A percentile compares a stretch with the other conserved stretches of the same genome.
Conservation (phyloP, 331 rosid genomes). For the Erythrophleum ivorense region DNA sequence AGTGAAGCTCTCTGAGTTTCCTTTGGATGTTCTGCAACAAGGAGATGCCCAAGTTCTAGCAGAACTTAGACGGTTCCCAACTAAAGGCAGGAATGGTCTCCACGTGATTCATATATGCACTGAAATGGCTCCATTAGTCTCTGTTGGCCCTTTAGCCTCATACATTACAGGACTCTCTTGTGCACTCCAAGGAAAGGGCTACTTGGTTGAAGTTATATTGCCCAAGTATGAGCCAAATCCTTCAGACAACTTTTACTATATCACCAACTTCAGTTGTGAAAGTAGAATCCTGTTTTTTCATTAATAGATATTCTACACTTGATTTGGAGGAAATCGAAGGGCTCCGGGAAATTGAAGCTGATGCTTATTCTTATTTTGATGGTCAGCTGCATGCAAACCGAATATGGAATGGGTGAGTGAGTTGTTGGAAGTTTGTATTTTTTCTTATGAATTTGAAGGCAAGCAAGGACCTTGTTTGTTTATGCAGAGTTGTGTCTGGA, state of each 20-base stretch:
- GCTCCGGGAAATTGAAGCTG: conserved; percentile 59
- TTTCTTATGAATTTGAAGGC: too few relatives aligned
- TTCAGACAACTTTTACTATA: too few relatives aligned
- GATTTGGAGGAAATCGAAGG: conserved; percentile 72
- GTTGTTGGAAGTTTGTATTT: conserved; percentile 27
- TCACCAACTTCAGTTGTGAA: too few relatives aligned
- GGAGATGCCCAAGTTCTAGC: too few relatives aligned
- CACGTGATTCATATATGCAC: conserved; percentile 83
- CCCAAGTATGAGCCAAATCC: conserved; percentile 91
- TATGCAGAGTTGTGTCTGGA: conserved; percentile 71
- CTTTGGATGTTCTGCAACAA: too few relatives aligned
- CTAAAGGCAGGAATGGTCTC: conserved; percentile 79
- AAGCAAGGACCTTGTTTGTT: too few relatives aligned
- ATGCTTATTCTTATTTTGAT: conserved; percentile 70
- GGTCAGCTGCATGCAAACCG: conserved; percentile 79
- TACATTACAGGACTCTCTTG: conserved; percentile 80
- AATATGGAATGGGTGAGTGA: conserved; percentile 87
- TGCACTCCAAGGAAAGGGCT: conserved; percentile 86
- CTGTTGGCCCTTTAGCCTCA: conserved; percentile 69
- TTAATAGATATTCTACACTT: too few relatives aligned
- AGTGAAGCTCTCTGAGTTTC: too few relatives aligned
- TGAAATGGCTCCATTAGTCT: conserved; percentile 79
- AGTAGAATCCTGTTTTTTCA: too few relatives aligned
- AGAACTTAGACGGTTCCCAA: too few relatives aligned
- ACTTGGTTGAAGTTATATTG: conserved; percentile 82